Base-by-base conservation (phyloP, 805 yeast genomes). In the Wickerhamomyces canadensis region DNA sequence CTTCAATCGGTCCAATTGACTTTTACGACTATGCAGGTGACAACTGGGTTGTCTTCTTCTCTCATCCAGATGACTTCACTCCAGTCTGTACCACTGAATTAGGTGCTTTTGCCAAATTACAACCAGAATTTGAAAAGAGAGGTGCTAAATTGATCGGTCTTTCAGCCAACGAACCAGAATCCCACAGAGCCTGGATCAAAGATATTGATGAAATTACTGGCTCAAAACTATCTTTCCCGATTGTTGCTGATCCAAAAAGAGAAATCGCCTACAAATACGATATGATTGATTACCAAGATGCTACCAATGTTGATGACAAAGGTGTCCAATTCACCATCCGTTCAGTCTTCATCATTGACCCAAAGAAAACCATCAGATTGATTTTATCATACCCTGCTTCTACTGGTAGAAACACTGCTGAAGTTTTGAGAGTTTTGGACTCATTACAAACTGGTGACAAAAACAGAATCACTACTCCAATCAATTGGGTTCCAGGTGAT, bases 81-180 rank as follows among this genome's bases (percentile, higher is more conserved):
- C 88, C 88, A 25, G 84, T 81, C 33, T 81, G 88, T 59, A 81
- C 87, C 45, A 81, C 88, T 35, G 88, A 81, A 60, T 67, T 81
- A 42, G 87, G 87, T 45, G 87, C 86, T 7, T 80, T 81, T 53
- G 80, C 86, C 46, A 73, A 76, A 54, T 65, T 81, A 54, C 77
- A 79, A 55, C 82, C 83, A 12, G 86, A 80, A 57, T 81, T 81
- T 54, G 67, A 67, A 49, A 71, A 74, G 57, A 69, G 86, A 57
- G 73, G 74, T 39, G 80, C 79, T 38, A 78, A 79, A 53, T 66
- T 81, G 54, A 72, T 81, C 54, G 87, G 86, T 27, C 65, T 81
- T 42, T 77, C 84, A 23, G 80, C 84, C 38, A 80, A 81, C 58
- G 74, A 67, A 26, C 65, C 76, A 22, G 74, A 70, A 26, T 72